Evolutionary conservation across 768 basidiomycete genomes (phyloP).

Genomic region (Leccinellum rugosiceps): DNA sequence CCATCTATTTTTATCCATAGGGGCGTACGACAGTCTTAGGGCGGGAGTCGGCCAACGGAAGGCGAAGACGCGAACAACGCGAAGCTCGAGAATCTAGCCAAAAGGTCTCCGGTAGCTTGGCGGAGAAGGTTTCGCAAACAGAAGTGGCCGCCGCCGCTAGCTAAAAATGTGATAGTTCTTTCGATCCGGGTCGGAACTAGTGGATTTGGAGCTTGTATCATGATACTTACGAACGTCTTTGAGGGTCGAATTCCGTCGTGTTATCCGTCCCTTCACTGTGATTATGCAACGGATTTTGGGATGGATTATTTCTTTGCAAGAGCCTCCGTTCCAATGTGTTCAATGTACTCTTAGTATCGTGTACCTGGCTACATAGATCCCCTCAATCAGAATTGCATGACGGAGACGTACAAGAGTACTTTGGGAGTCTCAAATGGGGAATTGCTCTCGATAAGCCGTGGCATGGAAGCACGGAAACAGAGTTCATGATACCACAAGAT

Average conservation of each 20-base stretch:
- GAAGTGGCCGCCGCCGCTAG: not conserved
- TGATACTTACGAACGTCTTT: not conserved
- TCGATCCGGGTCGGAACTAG: not conserved
- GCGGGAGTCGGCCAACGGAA: slow-evolving; percentile 49
- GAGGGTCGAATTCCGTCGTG: not conserved
- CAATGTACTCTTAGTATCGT: too few species aligned
- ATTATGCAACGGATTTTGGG: not conserved
- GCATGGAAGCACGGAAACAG: not conserved
- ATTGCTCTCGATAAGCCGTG: not conserved
- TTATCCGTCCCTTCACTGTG: not conserved
- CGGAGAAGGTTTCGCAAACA: not conserved
- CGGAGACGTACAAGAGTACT: not conserved
- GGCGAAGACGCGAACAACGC: slow-evolving; percentile 28
- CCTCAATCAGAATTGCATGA: not conserved
- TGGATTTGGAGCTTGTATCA: too few species aligned
- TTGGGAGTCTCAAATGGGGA: not conserved
- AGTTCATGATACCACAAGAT: not conserved
- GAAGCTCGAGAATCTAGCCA: slow-evolving; percentile 10
- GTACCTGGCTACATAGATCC: not conserved
- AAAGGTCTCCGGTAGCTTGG: not conserved
- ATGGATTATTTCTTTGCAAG: not conserved
- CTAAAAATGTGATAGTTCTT: not conserved
- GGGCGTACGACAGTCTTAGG: slow-evolving; percentile 65
- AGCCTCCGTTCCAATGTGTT: too few species aligned
- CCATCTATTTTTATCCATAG: slow-evolving; percentile 28